Evolutionary conservation across 1,284 basidiomycete genomes (phyloP).

Genomic region (Sanghuangporus weigelae): DNA sequence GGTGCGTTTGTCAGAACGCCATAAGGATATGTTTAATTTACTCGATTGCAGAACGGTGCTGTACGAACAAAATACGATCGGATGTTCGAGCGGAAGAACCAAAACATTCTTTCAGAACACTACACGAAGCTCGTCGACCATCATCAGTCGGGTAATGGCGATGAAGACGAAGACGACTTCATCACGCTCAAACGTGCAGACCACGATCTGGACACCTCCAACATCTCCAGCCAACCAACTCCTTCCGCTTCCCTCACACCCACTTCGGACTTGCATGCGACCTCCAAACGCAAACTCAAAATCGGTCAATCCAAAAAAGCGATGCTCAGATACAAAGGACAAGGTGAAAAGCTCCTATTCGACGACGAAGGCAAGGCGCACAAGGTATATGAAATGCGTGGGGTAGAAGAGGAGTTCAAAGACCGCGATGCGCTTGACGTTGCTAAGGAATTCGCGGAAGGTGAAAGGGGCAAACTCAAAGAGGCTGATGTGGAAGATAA

Average conservation of each 20-base stretch:
- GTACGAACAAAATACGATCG: slow-evolving; percentile 96
- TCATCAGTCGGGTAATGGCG: slow-evolving; percentile 34
- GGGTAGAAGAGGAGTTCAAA: slow-evolving; percentile 64
- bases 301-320: slow-evolving; percentile 77
- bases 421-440: slow-evolving; percentile 46
- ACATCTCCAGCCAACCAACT: slow-evolving; percentile 12
- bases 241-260: slow-evolving; percentile 10
- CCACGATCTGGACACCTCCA: slow-evolving; percentile 58
- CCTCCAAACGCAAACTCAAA: slow-evolving; percentile 59
- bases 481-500: slow-evolving; percentile 73
- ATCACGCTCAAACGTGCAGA: slow-evolving; percentile 90
- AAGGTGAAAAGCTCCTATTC: slow-evolving; percentile 73
- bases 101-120: slow-evolving; percentile 88
- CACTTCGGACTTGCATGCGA: slow-evolving; percentile 32
- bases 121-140: slow-evolving; percentile 87
- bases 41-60: slow-evolving; percentile 24
- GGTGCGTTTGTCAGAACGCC: not conserved
- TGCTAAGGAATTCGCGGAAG: slow-evolving; percentile 57
- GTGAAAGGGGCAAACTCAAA: slow-evolving; percentile 63
- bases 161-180: slow-evolving; percentile 76
- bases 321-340: slow-evolving; percentile 55
- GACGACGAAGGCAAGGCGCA: slow-evolving; percentile 81
- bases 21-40: not conserved
- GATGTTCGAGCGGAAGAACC: slow-evolving; percentile 97
- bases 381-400: slow-evolving; percentile 76